phyloP scores from a whole-genome alignment of 208 protist species.

The Crithidia bombi region DNA sequence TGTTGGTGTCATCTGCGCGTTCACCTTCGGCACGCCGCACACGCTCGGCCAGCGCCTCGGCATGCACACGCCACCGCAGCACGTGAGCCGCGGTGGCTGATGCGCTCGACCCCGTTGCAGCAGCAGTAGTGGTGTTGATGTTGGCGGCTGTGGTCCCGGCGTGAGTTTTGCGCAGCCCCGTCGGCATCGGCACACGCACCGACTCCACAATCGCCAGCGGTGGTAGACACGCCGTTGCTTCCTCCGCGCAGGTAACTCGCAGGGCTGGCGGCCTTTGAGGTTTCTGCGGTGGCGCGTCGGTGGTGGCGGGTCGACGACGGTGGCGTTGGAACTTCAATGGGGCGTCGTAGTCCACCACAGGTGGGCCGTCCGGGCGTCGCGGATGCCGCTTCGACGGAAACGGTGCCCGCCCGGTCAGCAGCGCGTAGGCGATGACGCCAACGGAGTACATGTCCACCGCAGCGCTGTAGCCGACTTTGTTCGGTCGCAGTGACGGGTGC shows the following conservation, averaged over 20 bases:
- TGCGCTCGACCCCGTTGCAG: not conserved
- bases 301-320: conserved; percentile 1
- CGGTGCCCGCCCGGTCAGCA: conserved; percentile 51
- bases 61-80: conserved; percentile 24
- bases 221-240: conserved; percentile 9
- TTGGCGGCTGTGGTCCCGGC: not conserved
- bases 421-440: conserved; percentile 64
- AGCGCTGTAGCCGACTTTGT: conserved; percentile 53
- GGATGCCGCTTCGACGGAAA: conserved; percentile 35
- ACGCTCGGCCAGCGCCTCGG: conserved; percentile 20
- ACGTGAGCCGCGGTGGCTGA: not conserved
- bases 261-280: not conserved
- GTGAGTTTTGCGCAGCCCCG: no score
- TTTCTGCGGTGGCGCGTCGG: not conserved
- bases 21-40: conserved; percentile 16
- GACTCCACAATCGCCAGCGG: conserved; percentile 24
- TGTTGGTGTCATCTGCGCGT: not conserved
- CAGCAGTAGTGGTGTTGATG: not conserved
- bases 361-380: conserved; percentile 20
- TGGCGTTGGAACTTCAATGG: conserved; percentile 23
- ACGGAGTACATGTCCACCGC: conserved; percentile 78
- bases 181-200: conserved; percentile 16
- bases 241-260: not conserved
- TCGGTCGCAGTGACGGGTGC: conserved; percentile 34
- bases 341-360: conserved; percentile 37